phyloP scores from a whole-genome alignment of 257 asterid genomes.

The Salvia miltiorrhiza region DNA sequence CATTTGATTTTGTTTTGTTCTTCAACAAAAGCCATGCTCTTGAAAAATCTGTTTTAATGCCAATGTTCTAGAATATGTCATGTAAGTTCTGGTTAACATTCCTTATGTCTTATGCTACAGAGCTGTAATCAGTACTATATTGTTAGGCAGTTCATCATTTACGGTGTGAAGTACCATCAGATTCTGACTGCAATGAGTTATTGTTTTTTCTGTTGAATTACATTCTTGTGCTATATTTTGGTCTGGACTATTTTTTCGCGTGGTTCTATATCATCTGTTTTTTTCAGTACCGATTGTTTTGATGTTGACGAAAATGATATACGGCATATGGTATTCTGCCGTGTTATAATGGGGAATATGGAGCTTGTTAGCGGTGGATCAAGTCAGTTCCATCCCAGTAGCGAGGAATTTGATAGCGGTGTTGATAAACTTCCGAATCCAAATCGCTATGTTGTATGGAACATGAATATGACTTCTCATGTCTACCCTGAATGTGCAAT shows the following conservation, averaged over 20 bases:
- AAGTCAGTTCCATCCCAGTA: constrained; percentile 83
- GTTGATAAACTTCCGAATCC: constrained; percentile 75
- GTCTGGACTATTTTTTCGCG: not conserved
- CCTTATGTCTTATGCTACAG: not conserved
- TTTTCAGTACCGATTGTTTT: constrained; percentile 55
- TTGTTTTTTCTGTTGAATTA: not conserved
- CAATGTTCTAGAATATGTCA: not conserved
- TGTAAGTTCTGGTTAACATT: not conserved
- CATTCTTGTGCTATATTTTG: constrained; percentile 15
- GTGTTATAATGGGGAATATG: constrained; percentile 53
- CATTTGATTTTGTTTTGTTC: not conserved
- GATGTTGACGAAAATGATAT: constrained; percentile 90
- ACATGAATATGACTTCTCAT: constrained; percentile 75
- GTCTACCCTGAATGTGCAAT: constrained; percentile 77
- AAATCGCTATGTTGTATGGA: constrained; percentile 69
- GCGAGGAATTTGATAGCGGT: constrained; percentile 87
- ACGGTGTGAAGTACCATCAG: not conserved
- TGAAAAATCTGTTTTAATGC: not conserved
- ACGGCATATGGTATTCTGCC: constrained; percentile 57
- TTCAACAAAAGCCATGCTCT: not conserved
- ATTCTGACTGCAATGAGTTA: not conserved
- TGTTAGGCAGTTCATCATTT: constrained; percentile 3
- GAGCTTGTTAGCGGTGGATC: constrained; percentile 76
- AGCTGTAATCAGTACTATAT: not conserved
- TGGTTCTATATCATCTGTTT: constrained; percentile 26